Conservation (phyloP, 805 yeast genomes). For the Lipomyces mesembrius region DNA sequence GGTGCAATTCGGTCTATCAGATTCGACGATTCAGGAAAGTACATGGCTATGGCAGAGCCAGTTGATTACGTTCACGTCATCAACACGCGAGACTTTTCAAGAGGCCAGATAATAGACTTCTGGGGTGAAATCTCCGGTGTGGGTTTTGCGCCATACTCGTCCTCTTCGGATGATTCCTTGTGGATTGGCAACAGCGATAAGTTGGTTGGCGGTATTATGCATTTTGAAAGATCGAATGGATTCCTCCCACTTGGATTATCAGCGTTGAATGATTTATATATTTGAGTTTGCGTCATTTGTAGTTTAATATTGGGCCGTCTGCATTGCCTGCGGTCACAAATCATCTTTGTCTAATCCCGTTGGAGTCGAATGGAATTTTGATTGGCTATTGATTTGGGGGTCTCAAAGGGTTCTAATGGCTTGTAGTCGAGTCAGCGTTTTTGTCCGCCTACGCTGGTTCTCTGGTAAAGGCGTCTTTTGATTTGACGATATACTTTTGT, state of each 20-base stretch:
- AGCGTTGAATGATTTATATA: not conserved
- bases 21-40: slow-evolving; percentile 54
- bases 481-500: not conserved
- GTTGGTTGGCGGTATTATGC: slow-evolving; percentile 61
- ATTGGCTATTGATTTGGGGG: slow-evolving; percentile 3
- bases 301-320: not conserved
- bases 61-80: slow-evolving; percentile 62
- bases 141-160: slow-evolving; percentile 45
- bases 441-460: not conserved
- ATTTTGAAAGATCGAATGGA: slow-evolving; percentile 46
- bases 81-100: slow-evolving; percentile 41
- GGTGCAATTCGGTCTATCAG: slow-evolving; percentile 61
- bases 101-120: slow-evolving; percentile 56
- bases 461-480: slow-evolving; percentile 1
- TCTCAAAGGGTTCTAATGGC: not conserved
- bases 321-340: not conserved
- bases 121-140: slow-evolving; percentile 66
- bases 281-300: not conserved
- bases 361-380: not conserved
- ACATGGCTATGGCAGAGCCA: slow-evolving; percentile 61
- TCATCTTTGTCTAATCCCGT: not conserved
- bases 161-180: slow-evolving; percentile 40
- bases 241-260: slow-evolving; percentile 5
- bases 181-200: slow-evolving; percentile 61
- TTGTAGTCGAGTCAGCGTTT: not conserved